Percentiles rank a stretch among this genome's conserved stretches.
Conservation (phyloP, 257 asterid genomes). For the Ilex asprella region DNA sequence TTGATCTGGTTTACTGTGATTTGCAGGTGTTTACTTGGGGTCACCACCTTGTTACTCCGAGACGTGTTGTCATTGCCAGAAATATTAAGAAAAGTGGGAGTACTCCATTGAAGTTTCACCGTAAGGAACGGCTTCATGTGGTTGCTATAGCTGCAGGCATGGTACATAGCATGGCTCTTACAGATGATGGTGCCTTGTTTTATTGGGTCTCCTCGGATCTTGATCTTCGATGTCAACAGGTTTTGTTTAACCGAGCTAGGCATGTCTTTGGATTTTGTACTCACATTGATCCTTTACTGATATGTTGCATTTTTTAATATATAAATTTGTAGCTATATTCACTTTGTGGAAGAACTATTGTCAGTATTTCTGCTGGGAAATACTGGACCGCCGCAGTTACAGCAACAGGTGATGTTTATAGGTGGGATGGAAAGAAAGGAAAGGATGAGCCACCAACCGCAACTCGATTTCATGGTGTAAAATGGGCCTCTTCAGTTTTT, state of each 20-base stretch:
- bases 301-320: conserved; percentile 1
- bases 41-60: conserved; percentile 89
- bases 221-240: conserved; percentile 76
- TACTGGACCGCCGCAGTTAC: conserved; percentile 94
- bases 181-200: conserved; percentile 91
- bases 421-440: conserved; percentile 84
- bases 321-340: conserved; percentile 47
- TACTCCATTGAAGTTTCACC: conserved; percentile 65
- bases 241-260: conserved; percentile 20
- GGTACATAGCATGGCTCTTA: conserved; percentile 75
- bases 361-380: conserved; percentile 83
- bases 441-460: conserved; percentile 50
- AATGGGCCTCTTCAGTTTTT: conserved; percentile 82
- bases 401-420: conserved; percentile 69
- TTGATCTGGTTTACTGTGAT: background rate
- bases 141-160: conserved; percentile 83
- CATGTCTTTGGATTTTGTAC: conserved; percentile 1
- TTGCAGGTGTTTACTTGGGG: conserved; percentile 98
- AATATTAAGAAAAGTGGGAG: conserved; percentile 58
- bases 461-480: conserved; percentile 81
- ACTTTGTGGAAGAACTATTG: conserved; percentile 60
- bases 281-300: background rate
- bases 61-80: conserved; percentile 71
- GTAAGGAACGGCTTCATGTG: conserved; percentile 73
- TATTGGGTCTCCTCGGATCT: conserved; percentile 91